Conservation (phyloP, 1,284 basidiomycete genomes). For the Leccinum angustisporum region DNA sequence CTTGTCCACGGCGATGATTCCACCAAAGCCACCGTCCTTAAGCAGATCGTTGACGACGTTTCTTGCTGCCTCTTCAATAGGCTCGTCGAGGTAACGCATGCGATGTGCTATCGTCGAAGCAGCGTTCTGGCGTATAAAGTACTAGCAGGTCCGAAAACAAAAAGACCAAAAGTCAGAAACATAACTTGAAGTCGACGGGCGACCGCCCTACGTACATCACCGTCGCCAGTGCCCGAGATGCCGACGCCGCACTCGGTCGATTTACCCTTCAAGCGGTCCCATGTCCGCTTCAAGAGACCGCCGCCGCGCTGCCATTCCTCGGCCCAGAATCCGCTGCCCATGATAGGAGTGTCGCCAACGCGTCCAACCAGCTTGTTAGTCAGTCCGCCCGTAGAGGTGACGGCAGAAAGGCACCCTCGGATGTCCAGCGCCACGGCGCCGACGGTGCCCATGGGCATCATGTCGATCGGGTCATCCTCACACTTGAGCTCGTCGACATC, state of each 20-base stretch:
- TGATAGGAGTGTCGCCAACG: conserved; percentile 77
- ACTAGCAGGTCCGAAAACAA: conserved; percentile 41
- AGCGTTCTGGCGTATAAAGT: conserved; percentile 72
- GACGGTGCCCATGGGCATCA: conserved; percentile 74
- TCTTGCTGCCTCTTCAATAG: conserved; percentile 54
- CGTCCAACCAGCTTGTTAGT: conserved; percentile 83
- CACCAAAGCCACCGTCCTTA: conserved; percentile 60
- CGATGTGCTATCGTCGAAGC: conserved; percentile 66
- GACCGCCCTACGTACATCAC: conserved; percentile 68
- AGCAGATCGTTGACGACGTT: conserved; percentile 57
- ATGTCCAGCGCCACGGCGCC: conserved; percentile 80
- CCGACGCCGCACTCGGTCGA: conserved; percentile 53
- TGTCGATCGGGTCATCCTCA: conserved; percentile 44
- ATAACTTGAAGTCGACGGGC: not conserved
- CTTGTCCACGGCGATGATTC: conserved; percentile 68
- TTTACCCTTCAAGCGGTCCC: conserved; percentile 43
- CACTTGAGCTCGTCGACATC: conserved; percentile 13
- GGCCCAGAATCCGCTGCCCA: conserved; percentile 81
- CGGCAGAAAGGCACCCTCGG: conserved; percentile 66
- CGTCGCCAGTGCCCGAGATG: conserved; percentile 80
- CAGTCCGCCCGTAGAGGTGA: conserved; percentile 75
- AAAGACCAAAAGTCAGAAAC: not conserved
- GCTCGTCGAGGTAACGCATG: conserved; percentile 60
- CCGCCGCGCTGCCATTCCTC: conserved; percentile 61
- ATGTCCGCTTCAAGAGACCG: conserved; percentile 40